Evolutionary conservation across 2,329 filamentous ascomycete genomes (phyloP), one percentile per base, ranked within the genome.

Genomic region (Gaeumannomyces tritici): DNA sequence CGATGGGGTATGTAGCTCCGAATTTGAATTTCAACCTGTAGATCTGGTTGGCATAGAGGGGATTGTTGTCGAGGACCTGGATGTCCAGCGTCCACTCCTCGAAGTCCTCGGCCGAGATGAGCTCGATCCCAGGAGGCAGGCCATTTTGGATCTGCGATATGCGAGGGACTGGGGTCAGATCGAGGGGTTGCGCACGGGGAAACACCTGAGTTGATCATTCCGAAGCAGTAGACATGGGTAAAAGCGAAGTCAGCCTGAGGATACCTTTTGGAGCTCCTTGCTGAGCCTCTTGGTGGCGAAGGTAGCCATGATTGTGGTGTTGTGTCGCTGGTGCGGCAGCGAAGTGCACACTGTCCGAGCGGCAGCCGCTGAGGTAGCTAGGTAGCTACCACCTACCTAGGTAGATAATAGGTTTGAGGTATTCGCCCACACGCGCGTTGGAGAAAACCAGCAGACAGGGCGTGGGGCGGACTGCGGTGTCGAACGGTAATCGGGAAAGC

Each of bases 11-110:
- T 68, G 84, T 85, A 35, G 83, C 80, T 65, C 86, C 86, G 74
- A 99, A 99, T 59, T 83, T 87, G 75, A 99, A 96, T 72, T 91
- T 92, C 62, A 99, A 79, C 27, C 93, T 85, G 76, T 91, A 98
- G 28, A 79, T 87, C 72, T 98, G 83, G 72, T 86, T 83, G 61
- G 84, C 77, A 76, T 99, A 99, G 59, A 99, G 77, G 1, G 93
- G 93, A 71, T 99, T 99, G 63, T 84, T 78, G 74, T 98, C 95
- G 55, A 98, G 83, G 61, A 99, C 93, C 67, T 83, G 80, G 62
- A 99, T 96, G 73, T 99, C 96, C 77, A 98, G 87, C 60, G 88
- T 80, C 96, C 95, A 99, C 77, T 95, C 89, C 70, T 91, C 83
- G 61, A 96, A 87, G 73, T 92, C 88, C 58, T 96, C 90, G 63